Base-by-base conservation (phyloP, 1,139 yeast genomes). In the Yarrowia galli region DNA sequence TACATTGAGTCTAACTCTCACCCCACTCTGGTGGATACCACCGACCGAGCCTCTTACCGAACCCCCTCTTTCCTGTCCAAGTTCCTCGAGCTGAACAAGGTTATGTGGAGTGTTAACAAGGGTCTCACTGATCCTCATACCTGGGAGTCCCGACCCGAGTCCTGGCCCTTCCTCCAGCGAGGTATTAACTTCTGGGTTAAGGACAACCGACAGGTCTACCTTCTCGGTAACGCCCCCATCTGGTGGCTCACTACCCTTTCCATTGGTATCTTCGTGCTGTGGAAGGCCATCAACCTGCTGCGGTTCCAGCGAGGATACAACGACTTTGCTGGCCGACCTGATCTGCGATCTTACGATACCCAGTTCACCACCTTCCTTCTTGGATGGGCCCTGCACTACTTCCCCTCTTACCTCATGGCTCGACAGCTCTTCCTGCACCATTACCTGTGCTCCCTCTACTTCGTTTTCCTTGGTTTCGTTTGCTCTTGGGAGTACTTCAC, bases 121-220 rank as follows among this genome's bases (percentile, higher is more conserved):
- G 96, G 93, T 32, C 84, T 95, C 75, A 91, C 95, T 61, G 89
- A 88, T 48, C 86, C 92, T 72, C 99, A 96, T 78, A 82, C 84
- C 72, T 95, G 90, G 87, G 97, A 93, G 80, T 91, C 97, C 15
- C 81, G 86, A 68, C 99, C 99, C 68, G 82, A 82, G 69, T 85
- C 92, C 48, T 96, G 99, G 99, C 97, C 98, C 69, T 79, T 89
- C 49, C 83, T 96, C 75, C 79, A 84, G 71, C 89, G 98, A 79
- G 99, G 99, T 77, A 95, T 96, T 79, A 92, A 92, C 80, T 96
- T 95, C 82, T 95, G 98, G 98, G 88, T 85, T 72, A 83, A 84
- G 74, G 87, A 90, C 70, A 83, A 89, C 76, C 85, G 84, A 72
- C 97, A 91, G 77, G 87, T 95, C 56, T 96, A 95, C 78, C 83